phyloP scores from a whole-genome alignment of 108 stramenopile genomes.

The Pseudonitzschia multiseries region DNA sequence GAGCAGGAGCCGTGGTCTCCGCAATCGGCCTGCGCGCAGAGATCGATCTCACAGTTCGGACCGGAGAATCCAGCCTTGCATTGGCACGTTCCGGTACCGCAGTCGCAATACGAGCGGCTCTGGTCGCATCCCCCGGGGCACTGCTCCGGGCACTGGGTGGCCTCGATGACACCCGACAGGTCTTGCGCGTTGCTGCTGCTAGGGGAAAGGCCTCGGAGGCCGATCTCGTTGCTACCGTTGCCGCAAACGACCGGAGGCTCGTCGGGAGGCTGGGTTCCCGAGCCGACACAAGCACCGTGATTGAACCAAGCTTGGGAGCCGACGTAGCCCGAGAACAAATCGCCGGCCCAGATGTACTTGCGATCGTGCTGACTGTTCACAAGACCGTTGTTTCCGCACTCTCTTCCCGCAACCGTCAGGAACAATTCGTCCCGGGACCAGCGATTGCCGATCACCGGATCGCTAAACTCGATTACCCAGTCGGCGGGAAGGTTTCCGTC shows the following conservation, averaged over 20 bases:
- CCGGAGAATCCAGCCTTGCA: conserved; percentile 52
- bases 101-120: conserved; percentile 49
- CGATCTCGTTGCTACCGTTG: neutral
- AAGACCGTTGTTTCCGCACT: conserved; percentile 40
- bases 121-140: conserved; percentile 32
- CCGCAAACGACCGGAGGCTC: neutral
- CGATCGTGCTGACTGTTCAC: conserved; percentile 59
- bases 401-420: conserved; percentile 41
- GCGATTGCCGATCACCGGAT: conserved; percentile 57
- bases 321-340: conserved; percentile 25
- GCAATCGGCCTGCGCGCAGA: conserved; percentile 50
- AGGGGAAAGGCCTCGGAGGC: too few relatives aligned
- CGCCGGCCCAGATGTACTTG: conserved; percentile 49
- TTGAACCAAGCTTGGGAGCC: conserved; percentile 23
- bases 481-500: conserved; percentile 42
- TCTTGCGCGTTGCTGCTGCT: neutral
- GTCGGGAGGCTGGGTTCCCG: conserved; percentile 18
- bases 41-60: conserved; percentile 37
- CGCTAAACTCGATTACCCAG: conserved; percentile 65
- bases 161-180: conserved; percentile 26
- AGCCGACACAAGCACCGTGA: conserved; percentile 47
- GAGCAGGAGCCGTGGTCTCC: conserved; percentile 49
- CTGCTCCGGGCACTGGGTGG: conserved; percentile 42
- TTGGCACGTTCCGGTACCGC: conserved; percentile 47
- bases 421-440: conserved; percentile 43